These are phyloP conservation scores for Nannochloropsis salina DNA, from an alignment of 108 stramenopile species.

Conservation along the genomic window DNA sequence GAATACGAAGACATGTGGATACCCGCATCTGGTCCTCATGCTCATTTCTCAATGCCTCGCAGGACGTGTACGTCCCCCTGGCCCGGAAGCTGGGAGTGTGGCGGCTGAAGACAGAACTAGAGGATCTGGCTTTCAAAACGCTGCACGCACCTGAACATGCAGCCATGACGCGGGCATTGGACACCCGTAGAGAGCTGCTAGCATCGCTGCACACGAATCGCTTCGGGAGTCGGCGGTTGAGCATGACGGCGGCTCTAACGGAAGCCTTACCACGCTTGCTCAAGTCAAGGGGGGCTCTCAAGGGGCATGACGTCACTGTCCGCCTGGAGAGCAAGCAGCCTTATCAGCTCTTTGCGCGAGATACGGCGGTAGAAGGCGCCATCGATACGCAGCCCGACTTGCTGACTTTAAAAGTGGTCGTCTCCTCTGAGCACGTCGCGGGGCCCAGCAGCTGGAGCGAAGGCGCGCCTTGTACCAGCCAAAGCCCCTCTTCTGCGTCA, in stretches of 20 bases:
- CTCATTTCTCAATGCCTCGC: neutral
- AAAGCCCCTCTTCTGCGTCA: neutral
- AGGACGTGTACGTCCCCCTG: slow-evolving; percentile 86
- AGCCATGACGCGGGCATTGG: slow-evolving; percentile 54
- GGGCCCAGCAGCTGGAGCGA: neutral
- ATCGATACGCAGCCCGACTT: neutral
- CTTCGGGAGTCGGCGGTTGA: neutral
- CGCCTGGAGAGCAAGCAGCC: slow-evolving; percentile 1
- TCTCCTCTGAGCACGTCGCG: slow-evolving; percentile 4
- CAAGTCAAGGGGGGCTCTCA: neutral
- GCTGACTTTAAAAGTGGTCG: slow-evolving; percentile 5
- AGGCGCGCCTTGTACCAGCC: neutral
- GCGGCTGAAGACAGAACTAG: slow-evolving; percentile 88
- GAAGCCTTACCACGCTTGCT: slow-evolving; percentile 3
- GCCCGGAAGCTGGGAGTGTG: slow-evolving; percentile 92
- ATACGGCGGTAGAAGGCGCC: neutral
- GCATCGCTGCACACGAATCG: neutral
- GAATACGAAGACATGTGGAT: neutral
- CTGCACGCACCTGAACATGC: slow-evolving; percentile 83
- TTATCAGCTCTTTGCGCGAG: neutral
- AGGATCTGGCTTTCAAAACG: slow-evolving; percentile 86
- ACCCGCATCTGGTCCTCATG: neutral
- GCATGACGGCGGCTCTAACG: neutral
- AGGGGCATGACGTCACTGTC: slow-evolving; percentile 10
- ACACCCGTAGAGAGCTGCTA: neutral